A percentile compares a stretch with the other conserved stretches of the same genome.
Evolutionary conservation across 306 rosid species (phyloP).

Genomic region (Cucumis melo): DNA sequence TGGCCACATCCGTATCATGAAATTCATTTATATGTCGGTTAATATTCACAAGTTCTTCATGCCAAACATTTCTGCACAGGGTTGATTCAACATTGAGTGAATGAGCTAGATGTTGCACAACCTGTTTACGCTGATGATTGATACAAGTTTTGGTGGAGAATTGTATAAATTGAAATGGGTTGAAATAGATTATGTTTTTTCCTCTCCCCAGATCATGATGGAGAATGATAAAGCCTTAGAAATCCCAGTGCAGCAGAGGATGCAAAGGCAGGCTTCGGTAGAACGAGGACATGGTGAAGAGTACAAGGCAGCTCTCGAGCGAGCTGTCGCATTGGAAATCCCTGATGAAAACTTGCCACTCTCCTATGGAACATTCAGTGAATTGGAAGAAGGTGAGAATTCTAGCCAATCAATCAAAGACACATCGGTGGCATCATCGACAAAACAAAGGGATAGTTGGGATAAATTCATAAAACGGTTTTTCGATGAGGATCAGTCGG

Average conservation of each 20-base stretch:
- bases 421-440: slow-evolving; percentile 9
- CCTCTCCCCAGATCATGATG: slow-evolving; percentile 46
- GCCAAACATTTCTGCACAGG: background rate
- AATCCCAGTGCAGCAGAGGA: slow-evolving; percentile 57
- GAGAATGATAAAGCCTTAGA: slow-evolving; percentile 44
- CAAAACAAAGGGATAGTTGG: slow-evolving; percentile 48
- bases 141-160: background rate
- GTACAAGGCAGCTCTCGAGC: slow-evolving; percentile 62
- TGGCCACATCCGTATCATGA: background rate
- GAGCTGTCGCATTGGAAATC: slow-evolving; percentile 62
- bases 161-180: background rate
- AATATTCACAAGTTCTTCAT: background rate
- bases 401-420: slow-evolving; percentile 29
- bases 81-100: background rate
- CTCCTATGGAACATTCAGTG: slow-evolving; percentile 65
- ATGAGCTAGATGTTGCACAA: background rate
- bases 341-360: slow-evolving; percentile 57
- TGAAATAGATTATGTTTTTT: background rate
- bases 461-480: slow-evolving; percentile 54
- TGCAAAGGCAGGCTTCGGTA: slow-evolving; percentile 47
- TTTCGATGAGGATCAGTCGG: slow-evolving; percentile 61
- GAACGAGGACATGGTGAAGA: slow-evolving; percentile 57
- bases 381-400: slow-evolving; percentile 41
- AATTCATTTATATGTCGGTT: background rate
- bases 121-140: background rate